Percentiles rank a stretch among this genome's conserved stretches.
Evolutionary conservation across 345 rosid genomes (phyloP).

Genomic region (Eucalyptus curtisii): DNA sequence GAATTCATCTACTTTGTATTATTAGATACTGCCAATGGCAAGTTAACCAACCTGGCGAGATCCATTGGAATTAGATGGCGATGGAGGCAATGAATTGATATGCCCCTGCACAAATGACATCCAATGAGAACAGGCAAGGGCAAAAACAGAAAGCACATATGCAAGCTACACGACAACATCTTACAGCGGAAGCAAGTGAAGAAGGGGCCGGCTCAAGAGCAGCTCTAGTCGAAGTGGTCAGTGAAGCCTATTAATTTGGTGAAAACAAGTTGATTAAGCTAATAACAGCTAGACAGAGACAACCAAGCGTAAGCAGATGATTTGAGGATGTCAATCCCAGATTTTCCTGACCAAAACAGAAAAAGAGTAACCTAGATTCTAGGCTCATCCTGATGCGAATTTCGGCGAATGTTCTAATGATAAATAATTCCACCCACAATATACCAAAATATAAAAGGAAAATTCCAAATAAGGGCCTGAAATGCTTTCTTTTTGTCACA

Average conservation of each 20-base stretch:
- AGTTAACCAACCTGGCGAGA: slow-evolving; percentile 32
- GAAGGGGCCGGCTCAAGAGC: background rate
- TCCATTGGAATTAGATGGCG: slow-evolving; percentile 23
- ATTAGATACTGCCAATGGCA: background rate
- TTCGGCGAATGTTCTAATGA: background rate
- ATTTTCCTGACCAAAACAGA: background rate
- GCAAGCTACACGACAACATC: background rate
- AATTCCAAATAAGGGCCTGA: too few species aligned
- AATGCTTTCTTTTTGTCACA: too few species aligned
- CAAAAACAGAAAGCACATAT: background rate
- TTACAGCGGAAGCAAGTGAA: background rate
- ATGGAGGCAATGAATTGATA: slow-evolving; percentile 8
- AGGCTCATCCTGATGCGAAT: background rate
- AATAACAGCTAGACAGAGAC: background rate
- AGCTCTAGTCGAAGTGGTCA: background rate
- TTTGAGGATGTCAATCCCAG: background rate
- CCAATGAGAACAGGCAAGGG: background rate
- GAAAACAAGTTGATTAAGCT: background rate
- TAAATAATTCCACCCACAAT: background rate
- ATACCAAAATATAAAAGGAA: background rate
- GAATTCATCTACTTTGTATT: background rate
- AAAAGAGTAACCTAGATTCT: background rate
- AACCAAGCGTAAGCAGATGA: background rate
- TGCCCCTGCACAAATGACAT: background rate
- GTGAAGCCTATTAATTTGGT: background rate